Evolutionary conservation across 192 early-diverging fungal species (phyloP), one percentile per base, ranked within the genome.

Genomic region (Glomus cerebriforme): DNA sequence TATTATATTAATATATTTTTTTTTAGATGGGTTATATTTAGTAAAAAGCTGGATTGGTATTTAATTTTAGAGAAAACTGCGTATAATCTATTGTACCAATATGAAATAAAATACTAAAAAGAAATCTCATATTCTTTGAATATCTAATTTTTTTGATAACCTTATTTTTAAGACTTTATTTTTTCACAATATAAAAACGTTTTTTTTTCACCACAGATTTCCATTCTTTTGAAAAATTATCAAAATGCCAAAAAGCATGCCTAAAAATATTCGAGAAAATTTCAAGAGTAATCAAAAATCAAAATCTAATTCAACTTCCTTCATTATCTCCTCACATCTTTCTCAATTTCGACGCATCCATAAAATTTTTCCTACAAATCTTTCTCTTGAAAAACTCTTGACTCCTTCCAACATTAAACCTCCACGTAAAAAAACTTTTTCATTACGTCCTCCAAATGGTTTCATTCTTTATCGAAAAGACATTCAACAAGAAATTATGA

Each of bases 391-490:
- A 29, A 67, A 67, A 67, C 65, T 67, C 31, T 67, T 67, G 27
- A 35, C 65, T 67, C 65, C 27, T 67, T 6, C 24, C 2, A 5
- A 67, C 4, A n/a, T 15, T 3, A 67, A 34, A 67, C 65, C 65
- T 67, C 7, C 65, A 35, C 34, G 27, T 2, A 19, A 29, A 15
- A 67, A 34, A n/a, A 15, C 15, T 22, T 54, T 54, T 7, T 54
- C 49, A 54, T 54, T 54, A 54, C 65, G 65, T 9, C 27, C 65
- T 34, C 65, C 27, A 67, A 67, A 67, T 31, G 65, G 34, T 12
- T 67, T 67, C 65, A 67, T 67, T 12, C 65, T 67, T n/a, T 67
- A 67, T 9, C 65, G 65, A 7, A 67, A 67, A 67, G 65, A 67
- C 7, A 32, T 67, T 67, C 65, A 67, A 31, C 29, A 67, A 29